phyloP scores from a whole-genome alignment of 2,329 filamentous ascomycete species.

The Penicillium vulpinum region DNA sequence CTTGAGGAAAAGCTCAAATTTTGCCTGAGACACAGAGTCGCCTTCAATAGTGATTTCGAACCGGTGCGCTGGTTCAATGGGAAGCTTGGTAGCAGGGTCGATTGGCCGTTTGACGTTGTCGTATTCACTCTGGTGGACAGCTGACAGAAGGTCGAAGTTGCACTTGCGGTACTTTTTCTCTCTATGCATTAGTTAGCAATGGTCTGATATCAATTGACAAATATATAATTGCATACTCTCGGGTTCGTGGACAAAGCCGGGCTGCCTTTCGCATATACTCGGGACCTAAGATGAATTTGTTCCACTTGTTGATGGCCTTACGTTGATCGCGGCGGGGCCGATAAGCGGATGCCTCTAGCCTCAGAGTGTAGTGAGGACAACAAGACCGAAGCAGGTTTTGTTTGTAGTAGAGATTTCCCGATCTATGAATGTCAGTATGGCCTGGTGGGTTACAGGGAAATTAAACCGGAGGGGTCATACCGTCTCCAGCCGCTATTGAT shows the following conservation, averaged over 20 bases:
- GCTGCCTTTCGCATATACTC: slow-evolving; percentile 50
- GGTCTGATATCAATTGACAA: not conserved
- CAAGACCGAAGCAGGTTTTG: slow-evolving; percentile 70
- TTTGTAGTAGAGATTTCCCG: slow-evolving; percentile 52
- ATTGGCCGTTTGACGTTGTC: slow-evolving; percentile 44
- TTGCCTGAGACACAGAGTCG: slow-evolving; percentile 49
- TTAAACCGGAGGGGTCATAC: slow-evolving; percentile 27
- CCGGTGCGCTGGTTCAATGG: slow-evolving; percentile 50
- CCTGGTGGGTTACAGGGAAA: not conserved
- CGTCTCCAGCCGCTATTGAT: slow-evolving; percentile 53
- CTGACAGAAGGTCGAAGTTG: slow-evolving; percentile 45
- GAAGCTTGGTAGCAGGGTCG: slow-evolving; percentile 45
- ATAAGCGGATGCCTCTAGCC: slow-evolving; percentile 46
- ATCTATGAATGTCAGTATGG: slow-evolving; percentile 34
- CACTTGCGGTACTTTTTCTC: slow-evolving; percentile 46
- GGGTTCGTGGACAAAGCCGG: slow-evolving; percentile 45
- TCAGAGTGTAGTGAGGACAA: slow-evolving; percentile 74
- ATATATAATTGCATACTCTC: slow-evolving; percentile 39
- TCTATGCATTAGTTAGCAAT: slow-evolving; percentile 28
- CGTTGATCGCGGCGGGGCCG: slow-evolving; percentile 49
- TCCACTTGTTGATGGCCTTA: slow-evolving; percentile 51
- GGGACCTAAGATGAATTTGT: slow-evolving; percentile 48
- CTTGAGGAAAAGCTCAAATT: slow-evolving; percentile 50
- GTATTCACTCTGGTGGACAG: slow-evolving; percentile 50
- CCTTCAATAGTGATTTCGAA: slow-evolving; percentile 52